Base-by-base conservation (phyloP, 257 asterid species). In the Plantago ovata region DNA sequence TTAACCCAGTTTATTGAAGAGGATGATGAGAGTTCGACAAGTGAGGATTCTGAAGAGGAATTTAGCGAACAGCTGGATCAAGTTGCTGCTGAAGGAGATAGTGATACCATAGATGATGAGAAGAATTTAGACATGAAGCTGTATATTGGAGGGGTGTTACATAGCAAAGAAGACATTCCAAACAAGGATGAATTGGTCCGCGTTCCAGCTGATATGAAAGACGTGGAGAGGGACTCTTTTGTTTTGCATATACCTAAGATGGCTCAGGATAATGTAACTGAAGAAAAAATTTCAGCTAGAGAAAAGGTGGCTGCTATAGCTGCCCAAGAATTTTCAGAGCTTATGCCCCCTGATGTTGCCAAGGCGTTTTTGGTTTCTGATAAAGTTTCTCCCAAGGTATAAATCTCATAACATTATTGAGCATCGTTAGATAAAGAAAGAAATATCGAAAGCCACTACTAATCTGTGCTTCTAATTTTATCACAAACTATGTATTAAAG, bases 321-420 rank as follows among this genome's bases (percentile, higher is more conserved):
- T 66, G 83, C 94, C 56, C 84, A 82, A 72, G 79, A 85, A 60
- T 69, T 88, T 69, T 82, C 95, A 24, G 89, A 88, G 65, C 89
- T 92, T 56, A 84, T 92, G 95, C 98, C 98, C 65, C 90, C 95
- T 61, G 97, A 89, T 20, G 89, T 92, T 67, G 97, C 95, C 45
- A 86, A 80, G 76, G 94, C 95, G 13, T 84, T 88, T 69, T 80
- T 76, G 94, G 65, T 63, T 71, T 79, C 95, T 14, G 85, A 79
- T 58, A 88, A 85, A 71, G 77, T 76, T 65, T 83, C 95, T 67
- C 69, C 92, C 3, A 87, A 92, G 95, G 95, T 87, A 80, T 60
- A 59, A 49, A 22, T 58, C 3, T 36, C 0, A n/a, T 21, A 49
- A 63, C 50, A 19, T n/a, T 28, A 60, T 33, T 28, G 7, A 28